Conservation (phyloP, 2,329 filamentous ascomycete species). For the Ascochyta clinopodiicola region DNA sequence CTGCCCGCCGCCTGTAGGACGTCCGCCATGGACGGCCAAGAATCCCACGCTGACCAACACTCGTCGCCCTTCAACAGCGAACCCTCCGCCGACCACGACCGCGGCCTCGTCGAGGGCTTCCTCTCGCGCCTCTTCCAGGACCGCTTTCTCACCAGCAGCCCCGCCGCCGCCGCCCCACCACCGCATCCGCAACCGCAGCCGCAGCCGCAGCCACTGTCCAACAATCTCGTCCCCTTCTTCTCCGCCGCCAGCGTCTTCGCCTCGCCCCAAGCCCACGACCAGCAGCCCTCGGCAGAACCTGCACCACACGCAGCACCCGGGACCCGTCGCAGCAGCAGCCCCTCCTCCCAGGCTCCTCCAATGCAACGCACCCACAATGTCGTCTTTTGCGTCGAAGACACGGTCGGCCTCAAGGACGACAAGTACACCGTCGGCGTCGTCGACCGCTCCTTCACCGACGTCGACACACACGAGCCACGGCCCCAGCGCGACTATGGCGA, state of each 20-base stretch:
- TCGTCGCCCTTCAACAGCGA: slow-evolving; percentile 1
- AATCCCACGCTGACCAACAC: slow-evolving; percentile 8
- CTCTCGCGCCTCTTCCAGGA: slow-evolving; percentile 32
- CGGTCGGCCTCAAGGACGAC: slow-evolving; percentile 50
- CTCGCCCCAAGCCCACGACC: slow-evolving; percentile 5
- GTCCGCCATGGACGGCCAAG: slow-evolving; percentile 21
- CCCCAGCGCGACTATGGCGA: slow-evolving; percentile 49
- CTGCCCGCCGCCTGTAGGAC: slow-evolving; percentile 6
- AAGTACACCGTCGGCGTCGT: slow-evolving; percentile 53
- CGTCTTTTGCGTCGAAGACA: slow-evolving; percentile 52
- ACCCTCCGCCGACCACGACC: slow-evolving; percentile 4
- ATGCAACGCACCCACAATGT: slow-evolving; percentile 29
- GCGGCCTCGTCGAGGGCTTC: slow-evolving; percentile 24
- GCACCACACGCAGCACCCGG: background rate
- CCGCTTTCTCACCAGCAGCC: slow-evolving; percentile 27
- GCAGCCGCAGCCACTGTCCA: slow-evolving; percentile 21
- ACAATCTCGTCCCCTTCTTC: slow-evolving; percentile 32
- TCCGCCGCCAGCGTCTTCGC: slow-evolving; percentile 25
- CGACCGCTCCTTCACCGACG: slow-evolving; percentile 51
- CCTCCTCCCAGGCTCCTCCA: slow-evolving; percentile 1
- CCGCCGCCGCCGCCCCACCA: slow-evolving; percentile 1
- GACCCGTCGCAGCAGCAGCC: slow-evolving; percentile 1
- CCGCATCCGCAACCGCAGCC: background rate
- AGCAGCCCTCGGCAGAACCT: background rate
- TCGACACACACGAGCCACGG: slow-evolving; percentile 55